Percentiles rank a stretch among this genome's conserved stretches.
phyloP scores from a whole-genome alignment of 2,329 filamentous ascomycete genomes.

The Arthrinium puccinioides region DNA sequence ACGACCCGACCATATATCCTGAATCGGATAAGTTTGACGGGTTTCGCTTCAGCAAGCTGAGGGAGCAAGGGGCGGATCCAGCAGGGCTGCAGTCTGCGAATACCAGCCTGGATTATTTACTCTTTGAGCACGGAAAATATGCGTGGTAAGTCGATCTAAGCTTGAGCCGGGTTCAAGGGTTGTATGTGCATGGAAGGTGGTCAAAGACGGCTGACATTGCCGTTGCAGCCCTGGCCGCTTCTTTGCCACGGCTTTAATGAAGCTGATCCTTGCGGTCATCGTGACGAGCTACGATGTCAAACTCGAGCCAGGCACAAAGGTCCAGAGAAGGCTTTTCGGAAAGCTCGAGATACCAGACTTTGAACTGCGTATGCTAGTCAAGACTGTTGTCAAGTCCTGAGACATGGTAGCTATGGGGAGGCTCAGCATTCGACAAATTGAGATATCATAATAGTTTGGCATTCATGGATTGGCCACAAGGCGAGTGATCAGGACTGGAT shows the following conservation, averaged over 20 bases:
- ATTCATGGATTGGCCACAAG: too few relatives aligned
- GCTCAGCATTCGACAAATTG: too few relatives aligned
- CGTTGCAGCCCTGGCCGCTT: constrained; percentile 2
- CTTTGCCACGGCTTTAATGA: constrained; percentile 2
- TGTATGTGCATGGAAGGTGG: too few relatives aligned
- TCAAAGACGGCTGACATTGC: neutral
- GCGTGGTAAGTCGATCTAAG: constrained; percentile 1
- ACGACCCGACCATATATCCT: constrained; percentile 1
- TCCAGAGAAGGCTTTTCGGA: neutral
- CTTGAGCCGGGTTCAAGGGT: too few relatives aligned
- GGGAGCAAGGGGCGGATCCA: neutral
- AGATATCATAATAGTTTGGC: too few relatives aligned
- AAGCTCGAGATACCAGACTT: neutral
- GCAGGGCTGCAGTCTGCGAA: neutral
- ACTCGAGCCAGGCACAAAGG: neutral
- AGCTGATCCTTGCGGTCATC: constrained; percentile 1
- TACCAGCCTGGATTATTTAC: neutral
- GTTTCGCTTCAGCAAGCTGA: constrained; percentile 2
- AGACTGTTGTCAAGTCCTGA: neutral
- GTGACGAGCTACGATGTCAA: constrained; percentile 1
- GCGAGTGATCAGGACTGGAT: too few relatives aligned
- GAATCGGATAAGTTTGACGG: constrained; percentile 1
- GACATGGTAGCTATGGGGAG: too few relatives aligned
- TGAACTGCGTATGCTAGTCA: neutral
- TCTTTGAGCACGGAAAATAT: constrained; percentile 2